phyloP scores from a whole-genome alignment of 2,329 filamentous ascomycete genomes.

The Ophiostoma australiae region DNA sequence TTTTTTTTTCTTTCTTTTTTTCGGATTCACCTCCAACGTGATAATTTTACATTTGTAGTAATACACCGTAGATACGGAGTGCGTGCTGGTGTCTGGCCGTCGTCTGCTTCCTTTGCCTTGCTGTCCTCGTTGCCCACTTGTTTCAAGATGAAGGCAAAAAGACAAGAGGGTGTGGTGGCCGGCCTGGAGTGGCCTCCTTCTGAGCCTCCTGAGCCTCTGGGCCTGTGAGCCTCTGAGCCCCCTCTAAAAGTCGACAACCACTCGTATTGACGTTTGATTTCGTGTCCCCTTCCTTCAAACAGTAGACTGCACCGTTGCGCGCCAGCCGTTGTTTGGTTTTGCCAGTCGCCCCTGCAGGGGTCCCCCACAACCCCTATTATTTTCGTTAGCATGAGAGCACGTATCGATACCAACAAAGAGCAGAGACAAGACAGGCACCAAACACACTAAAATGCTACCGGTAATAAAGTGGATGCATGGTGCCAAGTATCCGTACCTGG shows the following conservation, averaged over 20 bases:
- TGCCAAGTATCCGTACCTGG: conserved; percentile 13
- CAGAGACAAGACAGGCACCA: neutral
- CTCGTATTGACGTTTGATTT: neutral
- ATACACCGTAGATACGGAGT: too few relatives aligned
- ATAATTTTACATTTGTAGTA: neutral
- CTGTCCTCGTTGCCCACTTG: neutral
- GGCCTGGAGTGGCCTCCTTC: neutral
- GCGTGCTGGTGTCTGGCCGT: neutral
- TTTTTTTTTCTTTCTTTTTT: neutral
- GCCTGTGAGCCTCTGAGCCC: too few relatives aligned
- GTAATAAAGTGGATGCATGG: conserved; percentile 22
- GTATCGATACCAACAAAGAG: conserved; percentile 5
- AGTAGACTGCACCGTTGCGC: conserved; percentile 8
- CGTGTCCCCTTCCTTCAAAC: neutral
- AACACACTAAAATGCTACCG: neutral
- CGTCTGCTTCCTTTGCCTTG: neutral
- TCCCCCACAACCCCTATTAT: conserved; percentile 22
- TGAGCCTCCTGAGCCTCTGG: too few relatives aligned
- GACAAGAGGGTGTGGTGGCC: neutral
- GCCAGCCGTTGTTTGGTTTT: conserved; percentile 16
- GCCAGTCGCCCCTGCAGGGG: conserved; percentile 18
- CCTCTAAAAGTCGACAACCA: neutral
- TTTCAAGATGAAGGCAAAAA: conserved; percentile 10
- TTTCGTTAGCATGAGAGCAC: conserved; percentile 15
- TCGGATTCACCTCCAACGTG: neutral